Conservation (phyloP, 1,139 yeast genomes). For the Kurtzmaniella quercitrusa region DNA sequence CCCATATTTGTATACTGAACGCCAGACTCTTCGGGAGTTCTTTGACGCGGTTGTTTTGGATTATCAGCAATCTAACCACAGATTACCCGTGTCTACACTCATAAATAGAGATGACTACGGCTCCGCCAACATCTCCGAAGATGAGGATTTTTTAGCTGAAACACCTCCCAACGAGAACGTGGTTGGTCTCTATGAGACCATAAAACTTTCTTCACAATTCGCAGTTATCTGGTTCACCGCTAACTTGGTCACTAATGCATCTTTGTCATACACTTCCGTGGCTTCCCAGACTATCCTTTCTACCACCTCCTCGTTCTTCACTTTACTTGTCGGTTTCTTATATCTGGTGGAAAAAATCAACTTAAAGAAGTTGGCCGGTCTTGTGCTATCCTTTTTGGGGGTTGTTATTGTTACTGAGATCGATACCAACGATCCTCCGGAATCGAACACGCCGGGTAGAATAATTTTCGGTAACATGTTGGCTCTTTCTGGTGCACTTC, state of each 20-base stretch:
- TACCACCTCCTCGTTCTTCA: slow-evolving; percentile 90
- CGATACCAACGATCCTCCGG: slow-evolving; percentile 34
- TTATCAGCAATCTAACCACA: slow-evolving; percentile 10
- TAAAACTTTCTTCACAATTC: slow-evolving; percentile 70
- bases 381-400: slow-evolving; percentile 71
- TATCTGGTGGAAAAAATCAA: slow-evolving; percentile 70
- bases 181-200: slow-evolving; percentile 42
- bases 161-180: slow-evolving; percentile 10
- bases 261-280: slow-evolving; percentile 82
- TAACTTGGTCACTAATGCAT: slow-evolving; percentile 82
- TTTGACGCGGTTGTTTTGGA: slow-evolving; percentile 19
- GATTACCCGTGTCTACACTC: background rate
- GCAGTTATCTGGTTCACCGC: slow-evolving; percentile 88
- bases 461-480: slow-evolving; percentile 71
- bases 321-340: slow-evolving; percentile 74
- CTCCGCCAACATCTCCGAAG: slow-evolving; percentile 1
- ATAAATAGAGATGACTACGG: background rate
- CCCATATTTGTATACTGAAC: slow-evolving; percentile 47
- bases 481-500: slow-evolving; percentile 78
- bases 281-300: slow-evolving; percentile 91
- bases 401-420: slow-evolving; percentile 71
- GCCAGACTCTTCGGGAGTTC: slow-evolving; percentile 19
- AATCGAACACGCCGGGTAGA: slow-evolving; percentile 21
- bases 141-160: background rate
- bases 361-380: slow-evolving; percentile 60